Percentiles rank a stretch among this genome's conserved stretches.
Evolutionary conservation across 495 filamentous ascomycete genomes (phyloP).

Genomic region (Podospora bellae-mahoneyi): DNA sequence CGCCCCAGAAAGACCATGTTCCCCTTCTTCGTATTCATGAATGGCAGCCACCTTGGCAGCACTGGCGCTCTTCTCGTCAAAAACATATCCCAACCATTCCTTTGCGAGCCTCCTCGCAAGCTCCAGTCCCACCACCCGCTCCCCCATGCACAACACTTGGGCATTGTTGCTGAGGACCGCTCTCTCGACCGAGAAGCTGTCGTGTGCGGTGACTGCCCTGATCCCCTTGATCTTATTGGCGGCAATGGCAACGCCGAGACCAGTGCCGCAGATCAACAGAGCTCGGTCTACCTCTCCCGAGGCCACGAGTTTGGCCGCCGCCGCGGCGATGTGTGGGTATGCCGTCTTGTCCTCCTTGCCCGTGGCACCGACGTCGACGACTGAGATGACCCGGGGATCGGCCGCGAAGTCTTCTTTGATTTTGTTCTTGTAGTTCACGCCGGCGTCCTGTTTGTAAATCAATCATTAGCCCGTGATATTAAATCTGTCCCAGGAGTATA

Average conservation of each 20-base stretch:
- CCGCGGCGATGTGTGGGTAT: conserved; percentile 76
- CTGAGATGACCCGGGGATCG: conserved; percentile 61
- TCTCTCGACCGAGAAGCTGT: conserved; percentile 78
- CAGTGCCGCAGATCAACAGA: conserved; percentile 83
- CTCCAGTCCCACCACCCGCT: conserved; percentile 78
- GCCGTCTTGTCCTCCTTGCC: conserved; percentile 82
- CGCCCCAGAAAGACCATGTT: conserved; percentile 25
- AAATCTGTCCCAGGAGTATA: conserved; percentile 23
- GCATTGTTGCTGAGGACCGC: conserved; percentile 81
- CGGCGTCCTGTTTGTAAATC: conserved; percentile 58
- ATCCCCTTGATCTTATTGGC: conserved; percentile 87
- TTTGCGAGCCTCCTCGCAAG: conserved; percentile 70
- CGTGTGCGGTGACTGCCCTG: conserved; percentile 81
- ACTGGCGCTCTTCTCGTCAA: conserved; percentile 69
- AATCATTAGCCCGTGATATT: conserved; percentile 15
- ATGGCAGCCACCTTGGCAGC: conserved; percentile 75
- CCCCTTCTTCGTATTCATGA: conserved; percentile 61
- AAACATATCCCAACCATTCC: conserved; percentile 80
- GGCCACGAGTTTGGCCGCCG: conserved; percentile 62
- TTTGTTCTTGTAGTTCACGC: conserved; percentile 72
- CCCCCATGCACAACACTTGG: conserved; percentile 84
- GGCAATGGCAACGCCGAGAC: conserved; percentile 77
- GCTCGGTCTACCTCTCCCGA: conserved; percentile 72
- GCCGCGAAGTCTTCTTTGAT: conserved; percentile 69
- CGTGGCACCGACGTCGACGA: conserved; percentile 63